These are phyloP conservation scores for Sugiyamaella grinbergsii DNA, from an alignment of 1,139 yeast species.

Conservation along the genomic window DNA sequence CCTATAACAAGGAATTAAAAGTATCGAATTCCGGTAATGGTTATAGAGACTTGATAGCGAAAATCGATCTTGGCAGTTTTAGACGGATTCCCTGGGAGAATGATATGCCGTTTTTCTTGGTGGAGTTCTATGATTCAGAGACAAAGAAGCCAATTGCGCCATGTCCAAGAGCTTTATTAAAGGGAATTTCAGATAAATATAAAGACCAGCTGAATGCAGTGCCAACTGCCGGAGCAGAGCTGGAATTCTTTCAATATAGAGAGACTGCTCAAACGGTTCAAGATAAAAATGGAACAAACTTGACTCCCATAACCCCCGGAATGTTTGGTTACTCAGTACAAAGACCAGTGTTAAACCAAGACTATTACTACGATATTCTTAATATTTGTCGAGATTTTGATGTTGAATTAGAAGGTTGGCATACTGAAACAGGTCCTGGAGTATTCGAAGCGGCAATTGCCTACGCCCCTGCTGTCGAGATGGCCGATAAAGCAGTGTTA, in stretches of 20 bases:
- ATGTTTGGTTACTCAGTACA: slow-evolving; percentile 45
- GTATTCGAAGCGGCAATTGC: slow-evolving; percentile 45
- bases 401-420: slow-evolving; percentile 44
- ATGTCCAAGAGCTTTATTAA: slow-evolving; percentile 41
- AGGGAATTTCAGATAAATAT: slow-evolving; percentile 29
- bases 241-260: slow-evolving; percentile 43
- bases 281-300: slow-evolving; percentile 35
- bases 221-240: slow-evolving; percentile 43
- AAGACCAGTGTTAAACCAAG: slow-evolving; percentile 40
- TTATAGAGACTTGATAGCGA: slow-evolving; percentile 41
- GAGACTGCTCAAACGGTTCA: slow-evolving; percentile 38
- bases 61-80: slow-evolving; percentile 36
- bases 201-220: slow-evolving; percentile 24
- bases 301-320: slow-evolving; percentile 42
- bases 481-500: slow-evolving; percentile 43
- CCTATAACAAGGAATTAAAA: slow-evolving; percentile 36
- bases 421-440: slow-evolving; percentile 47
- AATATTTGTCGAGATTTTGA: slow-evolving; percentile 34
- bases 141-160: slow-evolving; percentile 39
- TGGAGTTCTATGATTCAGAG: slow-evolving; percentile 36
- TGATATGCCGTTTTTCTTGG: slow-evolving; percentile 39
- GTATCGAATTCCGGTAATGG: slow-evolving; percentile 42
- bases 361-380: slow-evolving; percentile 39
- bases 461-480: slow-evolving; percentile 37
- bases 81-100: slow-evolving; percentile 42